phyloP scores from a whole-genome alignment of 179 eudicot species.

The Gypsophila paniculata region DNA sequence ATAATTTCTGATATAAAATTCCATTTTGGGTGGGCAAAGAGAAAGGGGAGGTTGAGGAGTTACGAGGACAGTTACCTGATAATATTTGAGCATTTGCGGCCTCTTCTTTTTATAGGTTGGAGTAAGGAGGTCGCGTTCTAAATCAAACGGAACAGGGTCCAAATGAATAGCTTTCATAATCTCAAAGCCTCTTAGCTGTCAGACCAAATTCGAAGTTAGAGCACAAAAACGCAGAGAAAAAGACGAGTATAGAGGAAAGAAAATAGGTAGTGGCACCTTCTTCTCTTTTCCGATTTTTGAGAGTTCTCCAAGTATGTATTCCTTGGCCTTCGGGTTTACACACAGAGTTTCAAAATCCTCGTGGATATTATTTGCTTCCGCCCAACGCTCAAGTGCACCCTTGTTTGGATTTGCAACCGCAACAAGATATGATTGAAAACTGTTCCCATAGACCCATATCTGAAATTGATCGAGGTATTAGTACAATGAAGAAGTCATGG shows the following conservation, averaged over 20 bases:
- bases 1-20: no score
- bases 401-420: conserved; percentile 75
- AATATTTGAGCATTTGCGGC: conserved; percentile 76
- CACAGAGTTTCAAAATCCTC: conserved; percentile 65
- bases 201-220: conserved; percentile 15
- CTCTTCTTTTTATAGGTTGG: conserved; percentile 91
- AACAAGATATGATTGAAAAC: conserved; percentile 80
- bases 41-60: background rate
- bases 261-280: conserved; percentile 41
- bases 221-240: background rate
- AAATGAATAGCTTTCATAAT: conserved; percentile 69
- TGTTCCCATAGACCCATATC: conserved; percentile 94
- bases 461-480: conserved; percentile 25
- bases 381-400: conserved; percentile 72
- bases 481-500: background rate
- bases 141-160: conserved; percentile 76
- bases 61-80: conserved; percentile 45
- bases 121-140: conserved; percentile 83
- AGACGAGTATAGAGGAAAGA: background rate
- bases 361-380: conserved; percentile 45
- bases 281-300: conserved; percentile 67
- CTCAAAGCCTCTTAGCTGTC: conserved; percentile 90
- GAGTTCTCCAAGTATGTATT: conserved; percentile 61
- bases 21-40: no score
- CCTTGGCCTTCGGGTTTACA: conserved; percentile 60